Percentiles rank a stretch among this genome's conserved stretches.
phyloP scores from a whole-genome alignment of 2,329 filamentous ascomycete genomes.

The Graphium sp. region DNA sequence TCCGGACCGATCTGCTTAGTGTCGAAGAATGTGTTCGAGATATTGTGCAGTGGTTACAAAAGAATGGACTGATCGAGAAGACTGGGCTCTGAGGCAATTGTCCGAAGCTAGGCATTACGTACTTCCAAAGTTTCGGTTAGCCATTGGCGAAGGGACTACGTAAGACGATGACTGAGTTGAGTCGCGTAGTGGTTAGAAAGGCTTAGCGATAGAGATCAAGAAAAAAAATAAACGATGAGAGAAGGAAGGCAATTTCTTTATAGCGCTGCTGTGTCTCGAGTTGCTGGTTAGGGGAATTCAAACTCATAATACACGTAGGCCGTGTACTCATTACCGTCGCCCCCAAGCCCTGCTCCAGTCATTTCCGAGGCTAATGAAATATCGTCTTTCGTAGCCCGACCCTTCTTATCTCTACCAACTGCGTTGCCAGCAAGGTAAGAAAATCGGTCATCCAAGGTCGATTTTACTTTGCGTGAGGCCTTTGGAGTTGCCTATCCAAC shows the following conservation, averaged over 20 bases:
- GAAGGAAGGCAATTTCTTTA: neutral
- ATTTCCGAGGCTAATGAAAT: conserved; percentile 64
- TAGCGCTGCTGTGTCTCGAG: no score
- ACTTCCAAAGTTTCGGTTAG: no score
- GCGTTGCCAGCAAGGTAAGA: conserved; percentile 91
- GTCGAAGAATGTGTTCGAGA: conserved; percentile 79
- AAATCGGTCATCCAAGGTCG: conserved; percentile 67
- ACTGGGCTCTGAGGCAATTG: no score
- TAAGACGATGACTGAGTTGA: no score
- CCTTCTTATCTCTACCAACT: conserved; percentile 85
- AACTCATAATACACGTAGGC: conserved; percentile 97
- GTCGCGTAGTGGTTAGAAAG: conserved; percentile 1
- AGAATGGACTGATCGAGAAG: conserved; percentile 30
- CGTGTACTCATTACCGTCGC: conserved; percentile 72
- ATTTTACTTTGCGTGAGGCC: conserved; percentile 59
- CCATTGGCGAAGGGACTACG: no score
- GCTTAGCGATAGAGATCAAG: no score
- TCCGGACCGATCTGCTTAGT: conserved; percentile 64
- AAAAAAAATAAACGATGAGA: neutral
- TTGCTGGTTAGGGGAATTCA: conserved; percentile 42
- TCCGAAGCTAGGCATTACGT: no score
- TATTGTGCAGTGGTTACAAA: conserved; percentile 66
- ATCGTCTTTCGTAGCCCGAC: conserved; percentile 81
- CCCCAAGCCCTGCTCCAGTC: conserved; percentile 53
- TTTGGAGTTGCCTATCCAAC: conserved; percentile 60